A percentile compares a stretch with the other conserved stretches of the same genome.
These are phyloP conservation scores for Debaryomyces nepalensis DNA, from an alignment of 1,139 yeast species.

Conservation along the genomic window DNA sequence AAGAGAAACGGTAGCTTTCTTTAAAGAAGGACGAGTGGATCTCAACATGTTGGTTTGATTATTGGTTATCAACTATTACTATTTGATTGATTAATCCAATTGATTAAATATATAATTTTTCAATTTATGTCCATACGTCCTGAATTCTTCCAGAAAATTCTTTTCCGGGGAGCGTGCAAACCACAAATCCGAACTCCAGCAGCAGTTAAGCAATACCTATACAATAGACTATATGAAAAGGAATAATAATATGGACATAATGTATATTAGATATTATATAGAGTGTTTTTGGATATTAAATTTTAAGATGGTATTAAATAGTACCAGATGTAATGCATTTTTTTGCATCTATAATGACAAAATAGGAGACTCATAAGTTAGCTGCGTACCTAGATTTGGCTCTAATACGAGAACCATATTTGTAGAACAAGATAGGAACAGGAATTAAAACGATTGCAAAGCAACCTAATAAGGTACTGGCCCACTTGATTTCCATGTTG, in stretches of 20 bases:
- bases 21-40: constrained; percentile 53
- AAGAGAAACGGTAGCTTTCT: constrained; percentile 44
- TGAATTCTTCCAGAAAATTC: constrained; percentile 12
- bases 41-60: constrained; percentile 52
- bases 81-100: constrained; percentile 6
- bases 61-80: constrained; percentile 6
- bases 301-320: not conserved
- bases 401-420: constrained; percentile 67
- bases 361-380: constrained; percentile 5
- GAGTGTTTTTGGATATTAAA: not conserved
- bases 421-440: constrained; percentile 74
- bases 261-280: too few relatives aligned
- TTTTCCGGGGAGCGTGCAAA: constrained; percentile 4
- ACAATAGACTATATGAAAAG: too few relatives aligned
- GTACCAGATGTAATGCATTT: not conserved
- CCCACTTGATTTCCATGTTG: constrained; percentile 80
- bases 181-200: not conserved
- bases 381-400: constrained; percentile 41
- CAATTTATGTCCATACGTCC: not conserved
- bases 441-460: constrained; percentile 66
- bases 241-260: too few relatives aligned
- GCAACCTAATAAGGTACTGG: constrained; percentile 76
- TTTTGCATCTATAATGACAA: too few relatives aligned
- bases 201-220: too few relatives aligned
- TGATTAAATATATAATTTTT: constrained; percentile 8